Base-by-base conservation (phyloP, 192 early-diverging fungal genomes). In the Backusella tarrabulga region DNA sequence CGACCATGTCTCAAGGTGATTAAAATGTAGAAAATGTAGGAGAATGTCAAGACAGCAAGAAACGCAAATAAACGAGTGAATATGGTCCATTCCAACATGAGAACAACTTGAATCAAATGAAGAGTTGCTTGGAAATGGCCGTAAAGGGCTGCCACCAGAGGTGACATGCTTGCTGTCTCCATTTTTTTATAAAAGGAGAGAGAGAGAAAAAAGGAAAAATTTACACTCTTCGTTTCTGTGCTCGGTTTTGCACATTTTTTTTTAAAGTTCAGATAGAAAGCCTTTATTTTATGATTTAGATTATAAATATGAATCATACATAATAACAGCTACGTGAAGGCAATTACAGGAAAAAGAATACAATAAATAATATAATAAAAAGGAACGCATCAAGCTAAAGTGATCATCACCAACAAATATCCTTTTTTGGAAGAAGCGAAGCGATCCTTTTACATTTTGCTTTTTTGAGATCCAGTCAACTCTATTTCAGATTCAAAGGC, bases 71-170 rank as follows among this genome's bases (percentile, higher is more conserved):
- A 77, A 6, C 77, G 77, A 32, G 74, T 76, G 34, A 83, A 73
- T 35, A 83, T 75, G 19, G 81, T 79, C 74, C 75, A 83, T 83
- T 83, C 81, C 32, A 83, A 17, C 38, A 72, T 75, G 14, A 83
- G 21, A 6, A 72, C 75, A 2, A 76, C 79, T 6, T 68, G 79
- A 50, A 76, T 36, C 8, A 80, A 56, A 40, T 80, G 60, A 26
- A 80, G 35, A 0, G 79, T 69, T 12, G 79, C 79, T 73, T 80
- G 34, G 38, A 80, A 35, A 44, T 80, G 79, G 34, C 76, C 75
- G 34, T 70, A 56, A 11, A 80, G 29, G 0, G 79, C 79, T 34
- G 71, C 40, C 21, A 72, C 42, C 23, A 72, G 19, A 2, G 71
- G 71, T 29, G 71, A 72, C 56, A 63, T 63, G 21, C 9, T 29